Conservation (phyloP, 371 early-diverging fungal genomes). For the Chytridiales sp. region DNA sequence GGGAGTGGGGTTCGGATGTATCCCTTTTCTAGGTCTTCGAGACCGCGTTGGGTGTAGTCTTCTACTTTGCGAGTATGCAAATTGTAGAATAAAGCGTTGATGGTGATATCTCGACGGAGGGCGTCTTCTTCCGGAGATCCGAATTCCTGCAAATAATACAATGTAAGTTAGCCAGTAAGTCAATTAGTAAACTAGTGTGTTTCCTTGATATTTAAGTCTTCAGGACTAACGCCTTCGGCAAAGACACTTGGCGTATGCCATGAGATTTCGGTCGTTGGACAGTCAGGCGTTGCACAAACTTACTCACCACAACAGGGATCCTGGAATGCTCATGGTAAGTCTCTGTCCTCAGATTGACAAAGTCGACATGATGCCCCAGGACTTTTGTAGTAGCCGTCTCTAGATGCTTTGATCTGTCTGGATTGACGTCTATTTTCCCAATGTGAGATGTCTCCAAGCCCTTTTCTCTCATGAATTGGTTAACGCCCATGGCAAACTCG, state of each 20-base stretch:
- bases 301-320: constrained; percentile 68
- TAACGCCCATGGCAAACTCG: constrained; percentile 85
- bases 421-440: constrained; percentile 89
- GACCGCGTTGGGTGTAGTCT: constrained; percentile 85
- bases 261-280: not conserved
- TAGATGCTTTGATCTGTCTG: constrained; percentile 97
- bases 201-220: too few species aligned
- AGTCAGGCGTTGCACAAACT: not conserved
- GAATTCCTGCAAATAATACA: constrained; percentile 58
- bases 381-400: constrained; percentile 95
- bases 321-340: constrained; percentile 81
- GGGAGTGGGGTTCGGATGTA: constrained; percentile 89
- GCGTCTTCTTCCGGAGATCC: constrained; percentile 98
- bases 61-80: constrained; percentile 85
- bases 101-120: constrained; percentile 94
- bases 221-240: too few species aligned
- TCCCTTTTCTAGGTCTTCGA: constrained; percentile 69
- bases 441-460: constrained; percentile 52
- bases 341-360: constrained; percentile 95
- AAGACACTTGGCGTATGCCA: too few species aligned
- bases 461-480: constrained; percentile 59
- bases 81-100: constrained; percentile 99
- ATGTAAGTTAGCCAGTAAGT: not conserved
- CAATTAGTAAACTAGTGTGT: too few species aligned
- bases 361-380: constrained; percentile 85